Evolutionary conservation across 345 rosid species (phyloP), one percentile per base, ranked within the genome.

Genomic region (Melaleuca alternifolia): DNA sequence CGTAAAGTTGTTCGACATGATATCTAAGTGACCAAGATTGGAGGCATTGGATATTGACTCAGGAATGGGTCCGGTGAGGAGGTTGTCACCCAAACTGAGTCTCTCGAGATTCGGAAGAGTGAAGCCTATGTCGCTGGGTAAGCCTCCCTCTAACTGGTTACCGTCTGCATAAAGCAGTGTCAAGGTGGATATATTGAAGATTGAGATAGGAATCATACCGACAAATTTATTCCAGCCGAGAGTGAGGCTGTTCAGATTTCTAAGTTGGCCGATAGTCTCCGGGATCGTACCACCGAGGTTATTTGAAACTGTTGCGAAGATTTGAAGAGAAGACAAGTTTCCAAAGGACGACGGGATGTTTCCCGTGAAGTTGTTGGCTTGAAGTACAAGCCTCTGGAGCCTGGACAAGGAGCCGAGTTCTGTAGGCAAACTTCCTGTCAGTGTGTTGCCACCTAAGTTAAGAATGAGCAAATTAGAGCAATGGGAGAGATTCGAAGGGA

Each of bases 301-400:
- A 30, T 62, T 62, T 3, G 0, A 2, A 0, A 0, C 0, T 30
- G 2, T 7, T 28, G 3, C 0, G 0, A 62, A 30, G 44, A 1
- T 0, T 33, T 16, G 0, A 62, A 15, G 76, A 62, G 44, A 62
- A 3, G 41, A 62, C 1, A 62, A 28, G 10, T 61, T 61, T 61
- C 41, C 75, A 14, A 28, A 13, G 41, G 0, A 28, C 1, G 2
- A 10, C 0, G 10, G 20, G 14, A 61, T 15, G 41, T 30, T 33
- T 62, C 41, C 21, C 0, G 44, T 62, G 41, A 62, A 28, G 21
- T 2, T 14, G 6, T 62, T 62, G 76, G 0, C 5, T 30, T 62
- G 21, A 0, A 14, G 21, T 30, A 4, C 1, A 30, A 62, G 44
- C 14, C 0, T 3, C 0, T 30, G 76, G 76, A 30, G 76, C 21